These are phyloP conservation scores for Bipolaris zeicola DNA, from an alignment of 2,329 filamentous ascomycete genomes.

Conservation along the genomic window DNA sequence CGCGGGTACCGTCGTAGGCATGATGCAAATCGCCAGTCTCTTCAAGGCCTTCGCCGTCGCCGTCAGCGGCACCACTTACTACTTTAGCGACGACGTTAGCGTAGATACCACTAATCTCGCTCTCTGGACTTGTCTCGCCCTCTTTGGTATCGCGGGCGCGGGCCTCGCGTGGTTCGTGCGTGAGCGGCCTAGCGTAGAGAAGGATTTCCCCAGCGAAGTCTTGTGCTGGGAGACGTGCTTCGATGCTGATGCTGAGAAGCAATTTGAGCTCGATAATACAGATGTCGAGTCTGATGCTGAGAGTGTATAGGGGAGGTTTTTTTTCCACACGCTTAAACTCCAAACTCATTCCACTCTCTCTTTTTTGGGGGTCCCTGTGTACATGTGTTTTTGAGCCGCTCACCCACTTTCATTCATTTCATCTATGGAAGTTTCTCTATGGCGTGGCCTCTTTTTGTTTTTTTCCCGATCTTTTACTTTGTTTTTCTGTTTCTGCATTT, in stretches of 20 bases:
- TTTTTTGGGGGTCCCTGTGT: background rate
- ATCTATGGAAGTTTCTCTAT: background rate
- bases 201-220: constrained; percentile 51
- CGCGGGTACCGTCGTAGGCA: constrained; percentile 55
- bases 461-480: no score
- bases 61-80: constrained; percentile 53
- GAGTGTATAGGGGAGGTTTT: constrained; percentile 8
- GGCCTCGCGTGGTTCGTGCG: constrained; percentile 53
- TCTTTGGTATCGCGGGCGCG: constrained; percentile 51
- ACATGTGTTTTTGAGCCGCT: background rate
- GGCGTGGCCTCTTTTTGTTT: no score
- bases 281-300: constrained; percentile 12
- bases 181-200: constrained; percentile 52
- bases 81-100: constrained; percentile 52
- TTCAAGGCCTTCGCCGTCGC: constrained; percentile 56
- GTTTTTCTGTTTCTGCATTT: no score
- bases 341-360: background rate
- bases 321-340: background rate
- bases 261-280: constrained; percentile 17
- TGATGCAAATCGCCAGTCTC: constrained; percentile 54
- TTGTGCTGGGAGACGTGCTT: constrained; percentile 56
- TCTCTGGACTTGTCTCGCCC: constrained; percentile 52
- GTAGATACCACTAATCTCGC: constrained; percentile 53
- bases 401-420: background rate
- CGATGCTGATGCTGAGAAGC: constrained; percentile 48